Base-by-base conservation (phyloP, 202 grass and related monocot genomes). In the Bolboschoenoplectus hybrid region DNA sequence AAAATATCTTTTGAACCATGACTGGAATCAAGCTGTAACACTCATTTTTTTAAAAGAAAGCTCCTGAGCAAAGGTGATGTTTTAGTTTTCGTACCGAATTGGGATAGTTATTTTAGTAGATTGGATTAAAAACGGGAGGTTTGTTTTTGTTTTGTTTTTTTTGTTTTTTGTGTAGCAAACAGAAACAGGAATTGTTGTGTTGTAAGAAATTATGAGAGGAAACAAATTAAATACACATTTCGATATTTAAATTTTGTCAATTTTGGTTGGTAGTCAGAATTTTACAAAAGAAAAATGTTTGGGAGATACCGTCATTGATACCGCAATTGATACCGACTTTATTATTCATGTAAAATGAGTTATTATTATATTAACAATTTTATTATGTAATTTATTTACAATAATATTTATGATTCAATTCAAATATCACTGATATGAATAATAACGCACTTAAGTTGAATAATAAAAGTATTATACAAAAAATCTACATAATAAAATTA, bases 21-120 rank as follows among this genome's bases (percentile, higher is more conserved):
- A 84, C 63, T 70, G 32, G 63, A 83, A 83, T 84, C 45, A 40
- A 69, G 44, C 12, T 83, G 81, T 35, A 55, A 53, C 51, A 10
- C 20, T 16, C 63, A n/a, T 45, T 45, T 55, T 55, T 51, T 55
- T 49, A 11, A 67, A 67, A 38, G 19, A 83, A 83, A 83, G 45
- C 44, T 49, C 43, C 46, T 14, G 39, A 58, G 17, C 55, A 61
- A 81, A 9, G 74, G 74, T 26, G 16, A 62, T 62, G 58, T 61
- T 17, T 61, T 61, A 35, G 17, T 80, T 81, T 81, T 44, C 79
- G 38, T 81, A 64, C 39, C 36, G 36, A 81, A 64, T 11, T 63
- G 19, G 32, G 10, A 81, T 55, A 16, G 65, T 35, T 49, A 12
- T 35, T 32, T 73, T 20, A 45, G 16, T 47, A 43, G 69, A 46